Evolutionary conservation across 2,329 filamentous ascomycete genomes (phyloP), one percentile per base, ranked within the genome.

Genomic region (Phymatotrichopsis omnivora): DNA sequence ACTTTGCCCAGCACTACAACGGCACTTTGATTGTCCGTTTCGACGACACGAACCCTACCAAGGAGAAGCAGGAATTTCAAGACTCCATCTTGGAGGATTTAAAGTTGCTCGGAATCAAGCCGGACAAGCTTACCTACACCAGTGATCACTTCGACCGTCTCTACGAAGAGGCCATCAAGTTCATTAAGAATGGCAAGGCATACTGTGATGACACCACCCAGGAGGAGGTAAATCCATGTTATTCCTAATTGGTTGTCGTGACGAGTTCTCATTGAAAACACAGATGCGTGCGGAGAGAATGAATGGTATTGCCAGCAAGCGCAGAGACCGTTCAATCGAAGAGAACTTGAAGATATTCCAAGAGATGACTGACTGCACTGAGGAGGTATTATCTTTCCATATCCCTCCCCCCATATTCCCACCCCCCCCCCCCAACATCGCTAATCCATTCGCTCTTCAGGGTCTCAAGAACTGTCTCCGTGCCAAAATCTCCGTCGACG

Each of bases 51-150:
- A 98, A 98, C 67, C 91, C 91, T 6, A 80, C 82, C 49, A 96
- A 96, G 65, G 91, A 98, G 72, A 95, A 93, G 70, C 79, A 89
- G 63, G 91, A 96, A 68, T 98, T 81, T 63, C 81, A 96, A 63
- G 86, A 96, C 65, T 75, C 86, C 4, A 98, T 98, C 52, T 71
- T 94, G 29, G 82, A 94, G 68, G 91, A 98, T 64, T 74, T 95
- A 39, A 78, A 79, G 38, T 73, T 96, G 42, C 85, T 98, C 73
- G 89, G 87, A 23, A 84, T 98, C 65, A 84, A 82, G 66, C 84
- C 87, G 17, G 89, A 95, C 64, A 74, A 75, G 55, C 73, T 87
- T 48, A 85, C 84, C 14, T 93, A 89, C 68, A 95, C 91, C 2
- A 93, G 84, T 59, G 87, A 98, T 68, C 93, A 94, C 71, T 95